phyloP scores from a whole-genome alignment of 2,329 filamentous ascomycete species.

The Neofusicoccum ribis region DNA sequence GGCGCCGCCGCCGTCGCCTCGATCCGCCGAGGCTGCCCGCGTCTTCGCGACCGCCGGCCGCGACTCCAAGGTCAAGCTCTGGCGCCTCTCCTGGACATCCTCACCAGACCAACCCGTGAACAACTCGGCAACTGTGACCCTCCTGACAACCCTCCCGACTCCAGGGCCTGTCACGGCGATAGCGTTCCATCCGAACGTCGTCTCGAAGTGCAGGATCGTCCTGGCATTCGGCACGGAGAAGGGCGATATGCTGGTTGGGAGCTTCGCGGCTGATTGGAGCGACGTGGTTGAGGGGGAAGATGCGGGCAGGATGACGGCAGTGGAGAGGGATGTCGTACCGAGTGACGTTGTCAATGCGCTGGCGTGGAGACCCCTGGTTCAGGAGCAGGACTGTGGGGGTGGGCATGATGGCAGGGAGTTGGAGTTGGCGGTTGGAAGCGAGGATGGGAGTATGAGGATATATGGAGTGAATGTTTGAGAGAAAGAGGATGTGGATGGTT shows the following conservation, averaged over 20 bases:
- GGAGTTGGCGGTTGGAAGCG: slow-evolving; percentile 43
- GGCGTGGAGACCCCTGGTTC: slow-evolving; percentile 32
- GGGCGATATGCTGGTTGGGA: slow-evolving; percentile 25
- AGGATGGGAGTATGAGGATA: slow-evolving; percentile 43
- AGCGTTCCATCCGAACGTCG: slow-evolving; percentile 25
- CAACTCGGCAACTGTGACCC: slow-evolving; percentile 15
- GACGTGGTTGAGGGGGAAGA: slow-evolving; percentile 24
- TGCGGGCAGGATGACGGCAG: slow-evolving; percentile 21
- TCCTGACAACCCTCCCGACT: slow-evolving; percentile 27
- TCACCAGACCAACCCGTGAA: not conserved
- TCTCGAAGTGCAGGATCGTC: slow-evolving; percentile 1
- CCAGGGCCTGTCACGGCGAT: slow-evolving; percentile 35
- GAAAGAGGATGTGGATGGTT: not conserved
- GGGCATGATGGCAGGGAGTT: slow-evolving; percentile 1
- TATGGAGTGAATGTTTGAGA: slow-evolving; percentile 20
- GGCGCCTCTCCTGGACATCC: slow-evolving; percentile 40
- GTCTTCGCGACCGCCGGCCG: slow-evolving; percentile 85
- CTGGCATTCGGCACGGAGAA: slow-evolving; percentile 38
- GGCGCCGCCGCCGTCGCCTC: slow-evolving; percentile 55
- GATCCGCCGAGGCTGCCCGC: slow-evolving; percentile 22
- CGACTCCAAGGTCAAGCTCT: slow-evolving; percentile 76
- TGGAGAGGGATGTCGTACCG: slow-evolving; percentile 25
- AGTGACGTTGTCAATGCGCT: slow-evolving; percentile 35
- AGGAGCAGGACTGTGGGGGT: not conserved
- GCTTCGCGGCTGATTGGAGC: slow-evolving; percentile 15